Evolutionary conservation across 805 yeast species (phyloP).

Genomic region (Candida germanica): DNA sequence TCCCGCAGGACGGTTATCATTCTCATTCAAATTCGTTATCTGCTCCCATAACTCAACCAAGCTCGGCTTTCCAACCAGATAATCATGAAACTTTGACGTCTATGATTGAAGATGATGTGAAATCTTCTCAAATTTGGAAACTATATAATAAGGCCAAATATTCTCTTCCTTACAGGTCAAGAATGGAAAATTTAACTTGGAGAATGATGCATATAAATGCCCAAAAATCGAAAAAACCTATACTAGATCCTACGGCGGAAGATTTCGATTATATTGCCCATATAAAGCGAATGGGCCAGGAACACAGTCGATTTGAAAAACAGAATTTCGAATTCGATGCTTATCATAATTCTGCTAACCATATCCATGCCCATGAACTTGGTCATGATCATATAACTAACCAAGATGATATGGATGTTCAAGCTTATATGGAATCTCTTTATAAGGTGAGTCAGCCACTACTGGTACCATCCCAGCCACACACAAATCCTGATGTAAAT

Average conservation of each 20-base stretch:
- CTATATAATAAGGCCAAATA: constrained; percentile 77
- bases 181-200: constrained; percentile 89
- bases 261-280: constrained; percentile 67
- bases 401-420: not conserved
- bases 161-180: constrained; percentile 64
- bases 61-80: too few species aligned
- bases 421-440: not conserved
- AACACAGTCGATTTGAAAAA: constrained; percentile 15
- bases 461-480: not conserved
- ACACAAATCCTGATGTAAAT: not conserved
- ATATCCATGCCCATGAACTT: not conserved
- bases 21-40: too few species aligned
- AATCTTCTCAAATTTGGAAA: constrained; percentile 56
- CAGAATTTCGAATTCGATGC: not conserved
- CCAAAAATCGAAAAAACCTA: constrained; percentile 7
- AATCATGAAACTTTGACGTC: too few species aligned
- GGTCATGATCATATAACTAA: not conserved
- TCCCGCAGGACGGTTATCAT: too few species aligned
- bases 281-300: constrained; percentile 53
- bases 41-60: too few species aligned
- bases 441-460: not conserved
- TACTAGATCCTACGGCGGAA: constrained; percentile 44
- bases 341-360: not conserved
- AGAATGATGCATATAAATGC: constrained; percentile 65
- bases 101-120: constrained; percentile 10